Evolutionary conservation across 805 yeast genomes (phyloP).

Genomic region (Yueomyces sinensis): DNA sequence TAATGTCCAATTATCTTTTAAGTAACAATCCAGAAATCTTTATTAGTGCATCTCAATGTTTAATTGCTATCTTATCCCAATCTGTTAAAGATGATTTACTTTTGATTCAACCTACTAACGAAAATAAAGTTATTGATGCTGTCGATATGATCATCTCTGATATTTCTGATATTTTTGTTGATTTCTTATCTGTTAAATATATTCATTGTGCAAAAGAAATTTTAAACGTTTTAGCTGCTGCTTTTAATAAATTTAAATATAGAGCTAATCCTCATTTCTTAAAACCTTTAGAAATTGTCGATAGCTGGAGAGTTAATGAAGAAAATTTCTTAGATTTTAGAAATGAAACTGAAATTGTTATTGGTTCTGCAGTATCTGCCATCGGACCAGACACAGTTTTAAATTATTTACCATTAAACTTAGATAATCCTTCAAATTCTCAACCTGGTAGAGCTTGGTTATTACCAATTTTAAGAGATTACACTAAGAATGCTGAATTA

Average conservation of each 20-base stretch:
- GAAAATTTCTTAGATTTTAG: slow-evolving; percentile 42
- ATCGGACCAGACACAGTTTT: slow-evolving; percentile 83
- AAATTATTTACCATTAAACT: slow-evolving; percentile 62
- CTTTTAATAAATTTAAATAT: slow-evolving; percentile 48
- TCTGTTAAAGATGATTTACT: slow-evolving; percentile 49
- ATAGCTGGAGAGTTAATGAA: slow-evolving; percentile 77
- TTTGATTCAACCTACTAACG: slow-evolving; percentile 42
- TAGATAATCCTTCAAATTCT: slow-evolving; percentile 37
- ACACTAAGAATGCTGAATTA: slow-evolving; percentile 59
- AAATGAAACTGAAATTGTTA: slow-evolving; percentile 65
- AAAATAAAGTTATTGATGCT: slow-evolving; percentile 38
- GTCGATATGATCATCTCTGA: slow-evolving; percentile 41
- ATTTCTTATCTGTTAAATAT: slow-evolving; percentile 57
- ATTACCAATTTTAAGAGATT: slow-evolving; percentile 80
- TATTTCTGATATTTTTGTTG: slow-evolving; percentile 42
- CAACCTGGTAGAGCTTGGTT: slow-evolving; percentile 91
- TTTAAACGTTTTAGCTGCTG: slow-evolving; percentile 50
- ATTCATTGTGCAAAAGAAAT: slow-evolving; percentile 66
- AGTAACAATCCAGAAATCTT: slow-evolving; percentile 55
- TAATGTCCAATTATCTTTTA: slow-evolving; percentile 49
- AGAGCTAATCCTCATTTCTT: slow-evolving; percentile 62
- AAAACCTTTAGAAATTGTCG: slow-evolving; percentile 55
- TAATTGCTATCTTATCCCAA: slow-evolving; percentile 63
- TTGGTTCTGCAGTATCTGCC: slow-evolving; percentile 64
- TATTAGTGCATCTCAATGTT: slow-evolving; percentile 73